Evolutionary conservation across 2,329 filamentous ascomycete species (phyloP).

Genomic region (Trichophyton schoenleinii): DNA sequence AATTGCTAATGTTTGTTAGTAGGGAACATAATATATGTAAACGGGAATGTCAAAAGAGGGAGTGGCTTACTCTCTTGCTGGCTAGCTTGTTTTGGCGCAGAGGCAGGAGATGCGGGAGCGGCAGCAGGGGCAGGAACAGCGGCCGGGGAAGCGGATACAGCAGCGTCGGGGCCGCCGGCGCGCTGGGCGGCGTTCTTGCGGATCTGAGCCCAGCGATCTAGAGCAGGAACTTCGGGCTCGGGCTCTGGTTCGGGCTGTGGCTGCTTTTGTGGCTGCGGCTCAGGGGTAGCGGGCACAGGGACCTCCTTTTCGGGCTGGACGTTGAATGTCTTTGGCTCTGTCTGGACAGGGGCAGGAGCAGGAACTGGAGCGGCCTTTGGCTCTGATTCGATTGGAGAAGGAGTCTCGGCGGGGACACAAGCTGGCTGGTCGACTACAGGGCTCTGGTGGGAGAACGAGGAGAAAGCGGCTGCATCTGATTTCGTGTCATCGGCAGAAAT

Average conservation of each 20-base stretch:
- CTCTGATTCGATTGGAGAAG: slow-evolving; percentile 14
- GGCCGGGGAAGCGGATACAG: slow-evolving; percentile 48
- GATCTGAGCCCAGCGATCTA: slow-evolving; percentile 92
- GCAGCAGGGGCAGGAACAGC: slow-evolving; percentile 37
- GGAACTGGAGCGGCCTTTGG: not conserved
- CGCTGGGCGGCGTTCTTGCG: slow-evolving; percentile 85
- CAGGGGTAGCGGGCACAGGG: not conserved
- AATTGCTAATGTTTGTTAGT: slow-evolving; percentile 50
- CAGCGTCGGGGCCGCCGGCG: slow-evolving; percentile 52
- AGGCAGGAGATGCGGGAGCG: slow-evolving; percentile 19
- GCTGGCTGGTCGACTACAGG: slow-evolving; percentile 77
- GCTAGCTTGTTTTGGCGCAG: slow-evolving; percentile 52
- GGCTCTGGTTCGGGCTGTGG: not conserved
- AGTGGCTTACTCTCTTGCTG: slow-evolving; percentile 78
- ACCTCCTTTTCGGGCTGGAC: not conserved
- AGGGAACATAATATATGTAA: not conserved
- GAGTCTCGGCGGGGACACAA: slow-evolving; percentile 53
- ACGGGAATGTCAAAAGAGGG: not conserved
- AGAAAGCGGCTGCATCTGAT: slow-evolving; percentile 41
- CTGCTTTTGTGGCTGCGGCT: too few relatives aligned
- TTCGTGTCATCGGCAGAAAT: slow-evolving; percentile 42
- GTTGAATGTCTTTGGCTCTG: not conserved
- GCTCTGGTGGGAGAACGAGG: slow-evolving; percentile 66
- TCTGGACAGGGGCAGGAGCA: not conserved
- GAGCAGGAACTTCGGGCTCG: slow-evolving; percentile 26